Base-by-base conservation (phyloP, 805 yeast species). In the Schizosaccharomyces osmophilus region DNA sequence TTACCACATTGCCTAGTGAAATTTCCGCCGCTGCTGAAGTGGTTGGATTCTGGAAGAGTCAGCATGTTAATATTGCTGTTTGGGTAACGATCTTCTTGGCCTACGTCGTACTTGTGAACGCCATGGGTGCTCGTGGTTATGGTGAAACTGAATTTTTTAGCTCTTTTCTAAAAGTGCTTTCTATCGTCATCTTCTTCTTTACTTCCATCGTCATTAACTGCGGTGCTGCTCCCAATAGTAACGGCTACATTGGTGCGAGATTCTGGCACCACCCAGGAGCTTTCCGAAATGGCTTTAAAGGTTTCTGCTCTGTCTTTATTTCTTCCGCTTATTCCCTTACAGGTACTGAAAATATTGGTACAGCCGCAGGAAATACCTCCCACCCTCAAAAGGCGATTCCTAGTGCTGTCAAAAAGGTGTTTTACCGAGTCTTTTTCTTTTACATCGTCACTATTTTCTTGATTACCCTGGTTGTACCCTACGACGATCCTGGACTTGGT, bases 401-500 rank as follows among this genome's bases (percentile, higher is more conserved):
- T 55, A 76, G 77, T 62, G 86, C 87, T 58, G 79, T 82, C 62
- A 82, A 83, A 69, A 86, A 83, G 71, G 84, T 83, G 0, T 82
- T 84, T 71, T 83, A 87, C 86, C 75, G 87, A 72, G 82, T 84
- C 62, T 70, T 81, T 43, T 71, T 82, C 64, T 82, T 83, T 67
- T 84, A 84, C 71, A 74, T 84, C 68, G 69, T 74, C 24, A 73
- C 79, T 65, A 77, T 69, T 69, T 82, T 70, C 64, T 75, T 75
- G 67, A 86, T 86, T 63, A 95, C 95, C 41, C 81, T 84, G 64
- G 78, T 87, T 5, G 80, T 87, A 64, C 81, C 89, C 1, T 79
- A 79, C 65, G 79, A 84, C 66, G 89, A 85, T 68, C 80, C 84
- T 1, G 72, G 70, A 4, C 73, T 87, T 64, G 72, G 78, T 0